Base-by-base conservation (phyloP, 2,329 filamentous ascomycete species). In the Venturia asperata region DNA sequence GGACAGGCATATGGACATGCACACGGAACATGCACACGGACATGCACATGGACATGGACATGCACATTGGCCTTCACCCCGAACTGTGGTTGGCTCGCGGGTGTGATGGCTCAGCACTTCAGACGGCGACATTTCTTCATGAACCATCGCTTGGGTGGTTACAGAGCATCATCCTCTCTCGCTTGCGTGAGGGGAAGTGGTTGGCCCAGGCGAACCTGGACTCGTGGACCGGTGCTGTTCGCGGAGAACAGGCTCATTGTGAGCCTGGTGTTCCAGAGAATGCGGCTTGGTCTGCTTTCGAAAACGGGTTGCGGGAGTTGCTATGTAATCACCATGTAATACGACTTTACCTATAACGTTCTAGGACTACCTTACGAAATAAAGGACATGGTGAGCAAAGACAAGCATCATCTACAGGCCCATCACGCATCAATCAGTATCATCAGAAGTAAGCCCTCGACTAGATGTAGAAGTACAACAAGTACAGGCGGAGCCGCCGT, bases 221-320 rank as follows among this genome's bases (percentile, higher is more conserved):
- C 45, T 6, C 17, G 6, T 47, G 21, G 15, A 24, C 45, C 17
- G 15, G 27, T 34, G 27, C 27, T 58, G 52, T 10, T 37, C 21
- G 47, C 30, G 30, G 27, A 58, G 30, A 15, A 9, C 15, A 17
- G 52, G 27, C 27, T 34, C 11, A n/a, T 17, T 30, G 30, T 52
- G 47, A 24, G 47, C 21, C 24, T 55, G 49, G 49, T 34, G 49
- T 55, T 34, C 49, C 49, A 55, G 49, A 55, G 34, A 30, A 55
- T 55, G 52, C 27, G 27, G 30, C 10, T 10, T 15, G 15, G 39
- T 41, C 39, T 41, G 39, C 39, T 3, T 41, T 41, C 39, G 39
- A 5, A 9, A 9, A 41, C 49, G 24, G 27, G 49, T 5, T 56
- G 49, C 24, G 49, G 49, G 30, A 41, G 15, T 34, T 37, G 52